Base-by-base conservation (phyloP, 805 yeast genomes). In the Kazachstania viticola region DNA sequence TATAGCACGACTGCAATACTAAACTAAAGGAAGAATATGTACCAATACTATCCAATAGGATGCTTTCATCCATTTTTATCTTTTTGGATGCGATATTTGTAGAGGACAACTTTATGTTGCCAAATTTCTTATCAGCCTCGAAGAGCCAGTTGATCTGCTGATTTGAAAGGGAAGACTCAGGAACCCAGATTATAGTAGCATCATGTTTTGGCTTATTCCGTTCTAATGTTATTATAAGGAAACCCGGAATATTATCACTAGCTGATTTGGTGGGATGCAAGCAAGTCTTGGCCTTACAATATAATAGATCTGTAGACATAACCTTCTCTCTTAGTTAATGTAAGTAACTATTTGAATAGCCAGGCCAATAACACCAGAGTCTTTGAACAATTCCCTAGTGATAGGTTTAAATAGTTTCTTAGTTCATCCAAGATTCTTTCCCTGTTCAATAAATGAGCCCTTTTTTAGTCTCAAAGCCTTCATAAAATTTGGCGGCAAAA, bases 171-270 rank as follows among this genome's bases (percentile, higher is more conserved):
- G 31, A 39, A 25, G 31, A 29, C 29, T 35, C 53, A 25, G 56
- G 54, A 2, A 53, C 29, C 55, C 56, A 53, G 5, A 41, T 32
- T 12, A 53, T 17, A 12, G 31, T 23, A 9, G 39, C 62, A 60
- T 48, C 78, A 65, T 29, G 71, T 45, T 6, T 69, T 49, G 38
- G 55, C 56, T 28, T 61, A 55, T 37, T 39, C 5, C 33, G 21
- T 12, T 81, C 80, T 26, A 67, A 64, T 13, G 75, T 69, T 12
- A 91, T 62, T 5, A 79, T 63, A 24, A 91, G 51, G 45, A 69
- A 83, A 2, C 98, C 98, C 0, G 79, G 57, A 14, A 88, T 62
- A 49, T 88, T 87, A 48, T 88, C 95, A 32, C 64, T 64, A 18
- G 82, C 69, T 14, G 75, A 67, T 9, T 70, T 62, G 0, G 91